Base-by-base conservation (phyloP, 2,329 filamentous ascomycete species). In the Pyrenochaeta sp. region DNA sequence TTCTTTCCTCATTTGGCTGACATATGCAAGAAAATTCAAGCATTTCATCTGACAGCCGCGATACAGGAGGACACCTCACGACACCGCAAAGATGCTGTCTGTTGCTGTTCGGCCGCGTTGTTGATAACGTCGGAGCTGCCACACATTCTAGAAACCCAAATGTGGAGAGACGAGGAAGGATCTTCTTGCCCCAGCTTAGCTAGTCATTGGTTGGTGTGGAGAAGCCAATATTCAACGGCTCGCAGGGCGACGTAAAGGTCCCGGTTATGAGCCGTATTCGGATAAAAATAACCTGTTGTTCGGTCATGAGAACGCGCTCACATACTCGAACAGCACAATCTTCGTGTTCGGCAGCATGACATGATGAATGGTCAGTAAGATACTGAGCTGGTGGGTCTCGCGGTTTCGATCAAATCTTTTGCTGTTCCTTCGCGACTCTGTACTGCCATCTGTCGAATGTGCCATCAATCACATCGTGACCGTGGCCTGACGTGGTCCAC, bases 151-250 rank as follows among this genome's bases (percentile, higher is more conserved):
- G 46, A 55, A 61, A 28, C 40, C 55, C 54, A 44, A 42, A 59
- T 45, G 42, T n/a, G 27, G 51, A 48, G 32, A 51, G 51, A 43
- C 39, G 44, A 39, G 54, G 42, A 52, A 37, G 15, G 36, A 46
- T n/a, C 44, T 12, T 49, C 52, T 56, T 50, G 52, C 50, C 40
- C 55, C 55, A 32, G 54, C 54, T 54, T 64, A 43, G 55, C 61
- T 63, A 54, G 42, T 56, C 46, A 55, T 56, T 61, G 54, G 54
- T 51, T 47, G 30, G 55, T 61, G 63, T 67, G 65, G 65, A 55
- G 65, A 67, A 43, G 30, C 45, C 58, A 57, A 62, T 61, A 62
- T 54, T 61, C 59, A 65, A 66, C 61, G 55, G 56, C 55, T 61
- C 59, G 53, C 50, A 50, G 51, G 58, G 56, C 63, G 56, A 66